A percentile compares a stretch with the other conserved stretches of the same genome.
Conservation (phyloP, 2,329 filamentous ascomycete species). For the Aspergillus pseudoviridinutans region DNA sequence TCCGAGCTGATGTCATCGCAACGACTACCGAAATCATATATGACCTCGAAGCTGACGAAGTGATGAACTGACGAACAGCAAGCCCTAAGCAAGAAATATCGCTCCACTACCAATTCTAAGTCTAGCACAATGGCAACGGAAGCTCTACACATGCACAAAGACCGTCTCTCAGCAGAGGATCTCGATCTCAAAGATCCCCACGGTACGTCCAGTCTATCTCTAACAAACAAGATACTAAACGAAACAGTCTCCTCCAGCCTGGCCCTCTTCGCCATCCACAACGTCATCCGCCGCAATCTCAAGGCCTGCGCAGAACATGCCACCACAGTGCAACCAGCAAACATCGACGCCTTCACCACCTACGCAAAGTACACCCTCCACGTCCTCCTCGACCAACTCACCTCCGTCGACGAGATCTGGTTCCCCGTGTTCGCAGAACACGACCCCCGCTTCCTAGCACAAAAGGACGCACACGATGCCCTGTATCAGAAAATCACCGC, state of each 20-base stretch:
- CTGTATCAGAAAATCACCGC: not conserved
- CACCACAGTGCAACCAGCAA: not conserved
- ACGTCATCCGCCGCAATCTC: slow-evolving; percentile 6
- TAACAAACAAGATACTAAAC: not conserved
- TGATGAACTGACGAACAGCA: not conserved
- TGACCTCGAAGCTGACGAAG: not conserved
- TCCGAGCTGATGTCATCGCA: not conserved
- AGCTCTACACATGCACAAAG: slow-evolving; percentile 3
- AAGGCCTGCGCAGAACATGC: slow-evolving; percentile 1
- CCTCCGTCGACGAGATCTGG: not conserved
- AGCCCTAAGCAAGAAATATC: not conserved
- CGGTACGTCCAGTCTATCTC: not conserved
- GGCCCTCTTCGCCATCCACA: slow-evolving; percentile 5
- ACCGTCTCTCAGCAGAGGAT: slow-evolving; percentile 3
- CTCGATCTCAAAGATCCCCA: slow-evolving; percentile 7
- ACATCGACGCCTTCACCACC: slow-evolving; percentile 1
- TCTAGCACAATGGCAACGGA: not conserved
- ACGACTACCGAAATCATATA: not conserved
- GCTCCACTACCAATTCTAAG: not conserved
- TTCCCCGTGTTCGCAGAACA: slow-evolving; percentile 1
- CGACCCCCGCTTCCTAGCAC: not conserved
- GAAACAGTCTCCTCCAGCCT: slow-evolving; percentile 2
- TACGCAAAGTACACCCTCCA: slow-evolving; percentile 5
- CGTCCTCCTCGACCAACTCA: slow-evolving; percentile 1
- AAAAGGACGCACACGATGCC: not conserved